Conservation (phyloP, 2,329 filamentous ascomycete genomes). For the Zasmidium citrigriseum region DNA sequence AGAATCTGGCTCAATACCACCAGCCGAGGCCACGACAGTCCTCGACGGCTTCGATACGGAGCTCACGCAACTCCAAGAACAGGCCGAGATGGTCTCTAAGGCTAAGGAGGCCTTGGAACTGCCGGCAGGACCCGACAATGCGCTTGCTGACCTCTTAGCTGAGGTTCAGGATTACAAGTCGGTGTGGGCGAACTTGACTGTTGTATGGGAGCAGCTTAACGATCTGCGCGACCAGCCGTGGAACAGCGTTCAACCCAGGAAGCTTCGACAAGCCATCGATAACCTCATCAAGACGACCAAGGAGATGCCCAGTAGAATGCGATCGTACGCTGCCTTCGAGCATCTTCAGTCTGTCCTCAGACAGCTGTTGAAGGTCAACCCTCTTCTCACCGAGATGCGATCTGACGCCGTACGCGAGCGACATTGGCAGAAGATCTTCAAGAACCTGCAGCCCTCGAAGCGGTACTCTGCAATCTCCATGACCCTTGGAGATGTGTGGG, state of each 20-base stretch:
- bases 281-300: conserved; percentile 96
- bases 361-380: conserved; percentile 86
- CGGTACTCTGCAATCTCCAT: conserved; percentile 92
- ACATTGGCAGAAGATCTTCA: conserved; percentile 98
- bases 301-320: conserved; percentile 98
- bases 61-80: conserved; percentile 80
- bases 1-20: conserved; percentile 89
- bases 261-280: conserved; percentile 86
- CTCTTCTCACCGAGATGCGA: conserved; percentile 84
- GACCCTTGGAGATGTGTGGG: conserved; percentile 98
- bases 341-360: conserved; percentile 92
- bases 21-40: conserved; percentile 81
- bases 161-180: conserved; percentile 99
- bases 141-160: conserved; percentile 83
- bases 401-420: conserved; percentile 95
- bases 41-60: conserved; percentile 80
- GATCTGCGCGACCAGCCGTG: conserved; percentile 90
- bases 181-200: conserved; percentile 92
- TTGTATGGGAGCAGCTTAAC: conserved; percentile 94
- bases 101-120: conserved; percentile 96
- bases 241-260: conserved; percentile 93
- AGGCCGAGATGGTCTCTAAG: conserved; percentile 90
- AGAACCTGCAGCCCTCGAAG: conserved; percentile 87
- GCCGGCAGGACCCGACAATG: conserved; percentile 74
- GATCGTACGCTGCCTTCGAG: conserved; percentile 99